Base-by-base conservation (phyloP, 2,329 filamentous ascomycete genomes). In the Domatiomyces catenatus region DNA sequence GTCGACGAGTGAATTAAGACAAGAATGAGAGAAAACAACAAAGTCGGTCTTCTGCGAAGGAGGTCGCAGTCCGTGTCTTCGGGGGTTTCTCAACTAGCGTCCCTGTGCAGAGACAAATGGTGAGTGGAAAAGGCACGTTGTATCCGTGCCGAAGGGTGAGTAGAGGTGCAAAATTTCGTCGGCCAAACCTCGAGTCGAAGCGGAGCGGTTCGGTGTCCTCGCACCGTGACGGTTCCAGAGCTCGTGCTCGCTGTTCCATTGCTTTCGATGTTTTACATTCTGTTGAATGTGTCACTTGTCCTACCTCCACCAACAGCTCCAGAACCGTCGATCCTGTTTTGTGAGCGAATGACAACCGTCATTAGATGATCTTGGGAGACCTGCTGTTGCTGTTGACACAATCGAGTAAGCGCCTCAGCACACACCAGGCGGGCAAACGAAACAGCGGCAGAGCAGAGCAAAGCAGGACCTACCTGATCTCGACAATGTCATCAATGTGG, bases 401-500 rank as follows among this genome's bases (percentile, higher is more conserved):
- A 44, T 36, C 50, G 48, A 50, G 55, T 59, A 59, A 59, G 57
- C 56, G 51, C 50, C 53, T 58, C 46, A 43, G 51, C 45, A 42
- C 26, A 49, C 44, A 52, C 51, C 52, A 48, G 28, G 48, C 43
- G 46, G 51, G 52, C 49, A 50, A 46, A 48, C n/a, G 50, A 53
- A 50, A 48, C 22, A 6, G 44, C 48, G 43, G 39, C 52, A 32
- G 52, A 53, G 50, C 54, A 20, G 43, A 22, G 46, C 42, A 42
- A 26, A 26, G n/a, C 20, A 46, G 42, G 65, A 75, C 77, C 67
- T 81, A 84, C 78, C 79, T 83, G 69, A 86, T 81, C 67, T 92
- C 87, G 71, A 86, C 83, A 71, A 95, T 81, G 70, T 95, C 89
- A 77, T 95, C 86, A 63, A 94, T 84, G 63, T 94, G 86, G 65